phyloP scores from a whole-genome alignment of 768 basidiomycete genomes.

The Amanita molliuscula region DNA sequence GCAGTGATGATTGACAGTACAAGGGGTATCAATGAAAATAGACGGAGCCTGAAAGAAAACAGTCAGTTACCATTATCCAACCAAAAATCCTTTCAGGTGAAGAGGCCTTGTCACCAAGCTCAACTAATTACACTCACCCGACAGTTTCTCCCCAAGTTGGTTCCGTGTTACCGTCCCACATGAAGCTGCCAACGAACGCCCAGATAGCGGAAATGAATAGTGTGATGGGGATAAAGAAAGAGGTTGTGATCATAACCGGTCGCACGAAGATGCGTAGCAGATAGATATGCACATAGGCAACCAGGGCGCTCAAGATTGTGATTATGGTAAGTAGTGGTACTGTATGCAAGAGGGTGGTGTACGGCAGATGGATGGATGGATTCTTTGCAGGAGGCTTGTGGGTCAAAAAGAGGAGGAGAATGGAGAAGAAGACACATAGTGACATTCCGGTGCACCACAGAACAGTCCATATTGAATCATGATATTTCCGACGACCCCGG shows the following conservation, averaged over 20 bases:
- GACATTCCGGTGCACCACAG: slow-evolving; percentile 52
- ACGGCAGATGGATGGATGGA: slow-evolving; percentile 35
- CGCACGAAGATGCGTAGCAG: slow-evolving; percentile 74
- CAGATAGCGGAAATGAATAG: slow-evolving; percentile 68
- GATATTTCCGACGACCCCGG: slow-evolving; percentile 56
- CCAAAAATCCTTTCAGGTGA: background rate
- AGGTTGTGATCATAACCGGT: slow-evolving; percentile 73
- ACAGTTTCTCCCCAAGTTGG: slow-evolving; percentile 78
- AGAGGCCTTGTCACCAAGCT: background rate
- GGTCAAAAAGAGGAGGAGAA: slow-evolving; percentile 57
- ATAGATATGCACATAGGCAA: slow-evolving; percentile 66
- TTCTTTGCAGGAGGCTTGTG: slow-evolving; percentile 25
- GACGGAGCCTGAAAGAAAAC: slow-evolving; percentile 39
- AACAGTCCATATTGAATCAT: slow-evolving; percentile 65
- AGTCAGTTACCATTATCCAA: background rate
- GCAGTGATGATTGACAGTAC: slow-evolving; percentile 60
- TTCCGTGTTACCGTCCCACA: slow-evolving; percentile 38
- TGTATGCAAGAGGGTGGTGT: slow-evolving; percentile 65
- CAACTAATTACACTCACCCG: slow-evolving; percentile 40
- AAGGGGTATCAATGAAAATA: slow-evolving; percentile 72
- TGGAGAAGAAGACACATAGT: slow-evolving; percentile 49
- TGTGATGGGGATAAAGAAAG: slow-evolving; percentile 65
- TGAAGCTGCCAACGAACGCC: slow-evolving; percentile 76
- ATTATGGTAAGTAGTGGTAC: slow-evolving; percentile 69
- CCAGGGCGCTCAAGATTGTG: slow-evolving; percentile 57